Base-by-base conservation (phyloP, 2,329 filamentous ascomycete species). In the Paracamarosporium sp. region DNA sequence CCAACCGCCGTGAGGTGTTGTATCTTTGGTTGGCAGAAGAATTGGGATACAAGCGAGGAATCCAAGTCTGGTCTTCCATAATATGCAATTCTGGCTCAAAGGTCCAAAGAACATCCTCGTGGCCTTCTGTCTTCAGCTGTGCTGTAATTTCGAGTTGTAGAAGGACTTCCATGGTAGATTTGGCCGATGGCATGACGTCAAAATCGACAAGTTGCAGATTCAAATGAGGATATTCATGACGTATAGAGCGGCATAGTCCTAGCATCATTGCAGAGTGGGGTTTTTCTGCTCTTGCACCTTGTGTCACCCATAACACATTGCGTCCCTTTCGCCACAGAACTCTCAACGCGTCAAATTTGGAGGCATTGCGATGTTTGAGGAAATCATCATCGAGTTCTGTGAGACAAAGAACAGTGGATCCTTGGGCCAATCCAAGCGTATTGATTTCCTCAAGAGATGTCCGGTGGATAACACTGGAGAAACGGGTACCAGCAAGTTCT, bases 1-100 rank as follows among this genome's bases (percentile, higher is more conserved):
- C 31, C 4, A 41, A 33, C 7, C 66, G 65, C 25, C 52, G 50
- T 15, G 58, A 55, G 13, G 65, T 63, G 47, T 70, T 70, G 30
- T 64, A 63, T 17, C 68, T 59, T 28, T 63, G 44, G 44, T 70
- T 70, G 2, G 31, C 36, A 4, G 46, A 22, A 28, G 5, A 13
- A 36, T 55, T 31, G 8, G 38, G 45, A 47, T 55, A 55, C 25
- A 59, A 38, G 31, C 56, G 51, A 50, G 56, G 56, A 51, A 59
- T 55, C 3, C 28, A 20, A 4, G 30, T 41, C 24, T 48, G 4
- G 7, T 33, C 56, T 13, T 55, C 33, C 5, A 27, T 41, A 25
- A 55, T 12, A 47, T 51, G 24, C 36, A 59, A 9, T 25, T 59
- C 56, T 2, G 56, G 45, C 33, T 59, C 56, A n/a, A 52, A 22